These are phyloP conservation scores for Hyphopichia wangnamkhiaoensis DNA, from an alignment of 1,139 yeast species.

Conservation along the genomic window DNA sequence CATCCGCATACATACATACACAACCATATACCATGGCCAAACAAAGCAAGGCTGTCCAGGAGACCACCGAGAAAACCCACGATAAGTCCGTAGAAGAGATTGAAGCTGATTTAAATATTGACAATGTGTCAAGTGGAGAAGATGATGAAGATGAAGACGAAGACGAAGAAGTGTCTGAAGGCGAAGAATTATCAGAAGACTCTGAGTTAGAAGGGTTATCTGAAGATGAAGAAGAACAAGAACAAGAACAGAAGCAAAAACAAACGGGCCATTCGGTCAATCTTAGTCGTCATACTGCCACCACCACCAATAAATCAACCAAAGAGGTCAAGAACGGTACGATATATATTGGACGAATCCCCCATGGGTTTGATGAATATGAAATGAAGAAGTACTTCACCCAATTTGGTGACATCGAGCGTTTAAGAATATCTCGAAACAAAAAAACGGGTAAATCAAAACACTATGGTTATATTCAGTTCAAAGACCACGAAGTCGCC, in stretches of 20 bases:
- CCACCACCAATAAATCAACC: conserved; percentile 20
- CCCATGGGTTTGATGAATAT: conserved; percentile 85
- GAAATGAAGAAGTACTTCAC: conserved; percentile 80
- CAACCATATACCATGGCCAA: conserved; percentile 3
- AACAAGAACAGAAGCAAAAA: conserved; percentile 14
- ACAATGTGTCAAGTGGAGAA: conserved; percentile 8
- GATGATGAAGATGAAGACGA: conserved; percentile 20
- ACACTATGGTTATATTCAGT: conserved; percentile 91
- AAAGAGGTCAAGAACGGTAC: conserved; percentile 50
- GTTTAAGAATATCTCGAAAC: conserved; percentile 82
- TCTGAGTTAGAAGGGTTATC: conserved; percentile 28
- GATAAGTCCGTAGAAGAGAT: conserved; percentile 25
- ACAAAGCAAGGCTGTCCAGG: conserved; percentile 9
- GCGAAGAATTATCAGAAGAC: conserved; percentile 23
- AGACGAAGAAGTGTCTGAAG: conserved; percentile 20
- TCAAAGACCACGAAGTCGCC: conserved; percentile 73
- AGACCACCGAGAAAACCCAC: conserved; percentile 9
- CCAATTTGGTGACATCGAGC: conserved; percentile 84
- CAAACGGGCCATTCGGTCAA: conserved; percentile 27
- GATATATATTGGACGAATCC: conserved; percentile 87
- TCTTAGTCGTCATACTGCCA: conserved; percentile 3
- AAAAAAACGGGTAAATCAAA: conserved; percentile 89
- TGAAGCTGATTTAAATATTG: conserved; percentile 30
- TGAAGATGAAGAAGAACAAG: conserved; percentile 20
- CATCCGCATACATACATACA: background rate